These are phyloP conservation scores for Leishmania amazonensis DNA, from an alignment of 208 protist species.

Conservation along the genomic window DNA sequence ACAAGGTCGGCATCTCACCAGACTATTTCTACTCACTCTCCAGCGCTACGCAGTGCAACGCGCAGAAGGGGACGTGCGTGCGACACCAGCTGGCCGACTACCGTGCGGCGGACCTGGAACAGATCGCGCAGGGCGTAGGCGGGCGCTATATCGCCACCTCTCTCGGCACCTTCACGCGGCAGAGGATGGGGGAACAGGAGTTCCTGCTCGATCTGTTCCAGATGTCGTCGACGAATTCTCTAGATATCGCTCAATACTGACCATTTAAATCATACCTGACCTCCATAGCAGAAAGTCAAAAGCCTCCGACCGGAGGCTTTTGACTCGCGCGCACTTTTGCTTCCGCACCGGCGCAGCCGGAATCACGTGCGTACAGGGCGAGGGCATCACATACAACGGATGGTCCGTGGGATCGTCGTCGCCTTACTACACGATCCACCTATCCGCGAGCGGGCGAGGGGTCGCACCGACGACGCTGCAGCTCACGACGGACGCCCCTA, in stretches of 20 bases:
- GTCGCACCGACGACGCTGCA: conserved; percentile 16
- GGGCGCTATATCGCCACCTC: conserved; percentile 49
- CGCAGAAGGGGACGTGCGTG: conserved; percentile 46
- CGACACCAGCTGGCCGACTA: conserved; percentile 66
- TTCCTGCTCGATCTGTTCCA: conserved; percentile 25
- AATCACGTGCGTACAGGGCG: conserved; percentile 19
- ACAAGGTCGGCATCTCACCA: conserved; percentile 65
- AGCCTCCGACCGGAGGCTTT: too few species aligned
- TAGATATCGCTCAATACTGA: too few species aligned
- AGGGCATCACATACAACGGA: conserved; percentile 41
- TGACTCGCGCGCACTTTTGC: conserved; percentile 37
- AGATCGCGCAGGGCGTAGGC: conserved; percentile 26
- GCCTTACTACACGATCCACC: conserved; percentile 38
- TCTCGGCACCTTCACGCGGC: conserved; percentile 36
- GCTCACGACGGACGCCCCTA: conserved; percentile 25
- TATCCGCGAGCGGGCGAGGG: conserved; percentile 28
- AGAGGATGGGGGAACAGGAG: conserved; percentile 5
- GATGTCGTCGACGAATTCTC: too few species aligned
- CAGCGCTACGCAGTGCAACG: conserved; percentile 32
- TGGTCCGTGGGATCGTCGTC: conserved; percentile 30
- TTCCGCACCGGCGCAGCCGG: conserved; percentile 25
- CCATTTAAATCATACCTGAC: too few species aligned
- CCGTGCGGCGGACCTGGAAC: conserved; percentile 36
- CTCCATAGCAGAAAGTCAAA: too few species aligned
- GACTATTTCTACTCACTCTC: conserved; percentile 46